These are phyloP conservation scores for Trichoderma brevicompactum DNA, from an alignment of 2,329 filamentous ascomycete species.

Conservation along the genomic window DNA sequence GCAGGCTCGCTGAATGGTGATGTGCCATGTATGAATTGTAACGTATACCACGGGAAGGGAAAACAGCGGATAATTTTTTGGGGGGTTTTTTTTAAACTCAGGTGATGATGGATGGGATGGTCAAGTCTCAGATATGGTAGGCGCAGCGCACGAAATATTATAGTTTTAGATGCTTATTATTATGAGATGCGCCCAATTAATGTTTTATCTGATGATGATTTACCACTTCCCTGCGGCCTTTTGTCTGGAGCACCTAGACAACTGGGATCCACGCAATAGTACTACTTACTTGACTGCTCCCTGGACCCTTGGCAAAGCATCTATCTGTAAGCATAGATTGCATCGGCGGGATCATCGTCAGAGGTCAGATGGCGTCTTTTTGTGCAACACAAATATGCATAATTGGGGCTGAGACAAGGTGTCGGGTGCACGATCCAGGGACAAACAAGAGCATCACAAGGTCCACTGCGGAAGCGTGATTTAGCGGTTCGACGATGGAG, in stretches of 20 bases:
- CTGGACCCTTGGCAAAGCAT: no score
- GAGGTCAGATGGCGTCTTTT: background rate
- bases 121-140: background rate
- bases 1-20: conserved; percentile 35
- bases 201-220: no score
- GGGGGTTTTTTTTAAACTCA: background rate
- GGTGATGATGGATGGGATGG: background rate
- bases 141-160: background rate
- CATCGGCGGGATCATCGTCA: no score
- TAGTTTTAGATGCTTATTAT: background rate
- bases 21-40: conserved; percentile 9
- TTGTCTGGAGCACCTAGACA: no score
- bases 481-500: no score
- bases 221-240: no score
- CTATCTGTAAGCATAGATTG: no score
- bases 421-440: background rate
- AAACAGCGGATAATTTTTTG: background rate
- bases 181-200: no score
- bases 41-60: conserved; percentile 2
- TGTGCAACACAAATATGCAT: background rate
- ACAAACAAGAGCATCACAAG: background rate
- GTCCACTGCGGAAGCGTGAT: no score
- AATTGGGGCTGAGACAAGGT: background rate
- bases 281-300: no score
- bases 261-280: no score